Base-by-base conservation (phyloP, 2,329 filamentous ascomycete species). In the Aspergillus brasiliensis region DNA sequence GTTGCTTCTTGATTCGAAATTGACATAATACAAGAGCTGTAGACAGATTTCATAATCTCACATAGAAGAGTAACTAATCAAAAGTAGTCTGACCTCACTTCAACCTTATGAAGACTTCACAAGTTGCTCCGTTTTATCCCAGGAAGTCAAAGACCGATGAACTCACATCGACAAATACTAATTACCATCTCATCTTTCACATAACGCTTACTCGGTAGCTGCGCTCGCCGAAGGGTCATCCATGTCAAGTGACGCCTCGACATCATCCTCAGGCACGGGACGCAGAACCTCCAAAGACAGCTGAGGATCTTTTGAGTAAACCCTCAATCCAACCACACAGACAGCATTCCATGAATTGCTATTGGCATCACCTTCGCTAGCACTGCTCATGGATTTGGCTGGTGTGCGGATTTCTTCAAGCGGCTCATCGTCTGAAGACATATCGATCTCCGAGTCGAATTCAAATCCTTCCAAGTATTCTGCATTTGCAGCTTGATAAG, bases 281-380 rank as follows among this genome's bases (percentile, higher is more conserved):
- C 77, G 80, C n/a, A 84, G 73, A 8, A 86, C 83, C 62, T 82
- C 78, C 17, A 88, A 78, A 3, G 75, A 79, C 37, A 86, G 78
- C 44, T 72, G 70, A 5, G 74, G 75, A 62, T 84, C 81, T 60
- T 83, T 80, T 8, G 80, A 82, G 66, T 85, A 87, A 0, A 88
- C 84, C 5, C 84, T 77, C 28, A 88, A 70, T 0, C 85, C 85
- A 4, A 87, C 80, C 15, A 87, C 84, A 62, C 83, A 86, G 1
- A 86, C 79, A 0, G 85, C 85, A 65, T 87, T 86, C 85, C 85
- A 88, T 0, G 84, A 84, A 61, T 77, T 73, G 11, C 64, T 66
- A 23, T 64, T 67, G 13, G 60, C 61, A 34, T 67, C 69, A 8
- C 60, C 68, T 3, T 59, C 58, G 47, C 61, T 61, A 19, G 31